Base-by-base conservation (phyloP, 1,284 basidiomycete genomes). In the Xerocomus cyaneibrunnescens region DNA sequence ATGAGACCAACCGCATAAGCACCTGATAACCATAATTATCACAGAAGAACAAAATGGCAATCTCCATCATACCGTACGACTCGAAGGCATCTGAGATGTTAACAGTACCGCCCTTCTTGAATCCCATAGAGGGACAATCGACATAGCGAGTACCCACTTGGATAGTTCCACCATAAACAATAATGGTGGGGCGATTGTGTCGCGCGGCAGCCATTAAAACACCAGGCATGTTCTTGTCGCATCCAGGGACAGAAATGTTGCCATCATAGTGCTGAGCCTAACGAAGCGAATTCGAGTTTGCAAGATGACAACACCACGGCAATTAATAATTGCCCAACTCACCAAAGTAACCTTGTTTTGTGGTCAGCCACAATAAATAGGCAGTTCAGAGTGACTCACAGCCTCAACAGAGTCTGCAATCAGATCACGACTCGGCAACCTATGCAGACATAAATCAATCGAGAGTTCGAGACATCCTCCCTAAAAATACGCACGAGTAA, bases 181-280 rank as follows among this genome's bases (percentile, higher is more conserved):
- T 84, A 61, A 94, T 82, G 1, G 90, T 92, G 1, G 91, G 91
- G 5, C 92, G 79, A 64, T 94, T 94, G 72, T 91, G 87, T 47
- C 90, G 83, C 25, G 75, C 85, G 2, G 89, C 89, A 9, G 92
- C 92, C 65, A 94, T 93, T 54, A 94, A 76, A 58, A 87, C 89
- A 21, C 91, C 93, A 14, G 93, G 93, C 91, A 94, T 94, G 67
- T 94, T 94, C 74, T 95, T 96, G 74, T 96, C 92, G 60, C 92
- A 94, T 57, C 87, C 88, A 25, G 86, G 89, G 54, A 89, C 77
- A 3, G 87, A 81, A 54, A 94, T 90, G 62, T 91, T 91, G n/a
- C 80, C 91, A 57, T 94, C 91, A 62, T 94, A 89, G 67, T 91
- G 84, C 77, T 92, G 89, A 14, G 87, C 89, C 86, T 88, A 52